A percentile compares a stretch with the other conserved stretches of the same genome.
Evolutionary conservation across 768 basidiomycete genomes (phyloP).

Genomic region (Kondoa malvinella): DNA sequence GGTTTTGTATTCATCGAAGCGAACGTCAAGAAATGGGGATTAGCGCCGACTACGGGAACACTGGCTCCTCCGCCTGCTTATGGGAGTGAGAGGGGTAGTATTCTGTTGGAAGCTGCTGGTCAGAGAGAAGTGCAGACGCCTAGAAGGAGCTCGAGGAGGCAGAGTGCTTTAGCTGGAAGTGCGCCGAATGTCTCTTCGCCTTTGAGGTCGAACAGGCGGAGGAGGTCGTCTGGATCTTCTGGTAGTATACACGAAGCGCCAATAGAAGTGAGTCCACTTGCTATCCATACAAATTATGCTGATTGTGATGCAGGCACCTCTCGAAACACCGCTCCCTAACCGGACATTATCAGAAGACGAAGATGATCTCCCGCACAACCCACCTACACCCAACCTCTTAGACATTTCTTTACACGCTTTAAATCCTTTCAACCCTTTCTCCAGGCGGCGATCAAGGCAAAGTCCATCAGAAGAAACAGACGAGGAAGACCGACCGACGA

Average conservation of each 20-base stretch:
- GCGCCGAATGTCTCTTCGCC: too few species aligned
- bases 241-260: too few species aligned
- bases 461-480: slow-evolving; percentile 17
- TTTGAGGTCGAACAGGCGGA: too few species aligned
- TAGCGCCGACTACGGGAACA: slow-evolving; percentile 92
- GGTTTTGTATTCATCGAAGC: slow-evolving; percentile 99
- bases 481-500: slow-evolving; percentile 15
- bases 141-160: neutral
- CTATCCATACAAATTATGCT: neutral
- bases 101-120: slow-evolving; percentile 69
- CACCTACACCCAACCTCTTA: slow-evolving; percentile 36
- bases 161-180: too few species aligned
- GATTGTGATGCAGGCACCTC: neutral
- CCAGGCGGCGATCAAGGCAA: slow-evolving; percentile 16
- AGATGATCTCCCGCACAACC: slow-evolving; percentile 31
- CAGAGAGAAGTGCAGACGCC: neutral
- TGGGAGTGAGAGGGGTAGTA: slow-evolving; percentile 89
- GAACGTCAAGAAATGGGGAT: slow-evolving; percentile 98
- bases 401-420: slow-evolving; percentile 35
- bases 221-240: too few species aligned
- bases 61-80: slow-evolving; percentile 95
- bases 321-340: neutral
- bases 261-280: neutral
- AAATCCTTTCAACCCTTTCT: slow-evolving; percentile 20
- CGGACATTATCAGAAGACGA: slow-evolving; percentile 8